phyloP scores from a whole-genome alignment of 257 asterid genomes.

The Knoxia roxburghii region DNA sequence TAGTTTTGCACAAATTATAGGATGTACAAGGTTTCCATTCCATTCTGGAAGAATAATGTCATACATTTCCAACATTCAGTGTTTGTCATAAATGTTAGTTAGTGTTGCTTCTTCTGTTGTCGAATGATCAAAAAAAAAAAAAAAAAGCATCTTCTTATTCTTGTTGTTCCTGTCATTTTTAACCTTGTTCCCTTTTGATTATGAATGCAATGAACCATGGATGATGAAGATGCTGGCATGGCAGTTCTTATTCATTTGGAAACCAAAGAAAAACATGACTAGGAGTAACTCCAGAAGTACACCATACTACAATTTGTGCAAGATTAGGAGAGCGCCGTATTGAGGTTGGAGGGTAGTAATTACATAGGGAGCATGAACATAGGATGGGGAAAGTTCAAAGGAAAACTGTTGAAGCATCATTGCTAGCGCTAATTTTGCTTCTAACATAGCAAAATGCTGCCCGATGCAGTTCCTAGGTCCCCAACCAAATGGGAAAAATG shows the following conservation, averaged over 20 bases:
- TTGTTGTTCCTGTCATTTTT: too few species aligned
- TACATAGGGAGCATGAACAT: slow-evolving; percentile 30
- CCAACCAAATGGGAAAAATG: slow-evolving; percentile 31
- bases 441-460: slow-evolving; percentile 30
- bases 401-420: slow-evolving; percentile 30
- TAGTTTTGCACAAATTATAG: slow-evolving; percentile 16
- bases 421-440: slow-evolving; percentile 28
- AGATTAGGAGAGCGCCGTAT: slow-evolving; percentile 25
- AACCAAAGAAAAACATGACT: background rate
- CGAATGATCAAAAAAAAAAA: background rate
- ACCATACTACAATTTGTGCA: slow-evolving; percentile 18
- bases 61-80: background rate
- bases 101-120: background rate
- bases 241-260: background rate
- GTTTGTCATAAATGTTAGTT: background rate
- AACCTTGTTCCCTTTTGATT: too few species aligned
- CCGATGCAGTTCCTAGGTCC: slow-evolving; percentile 39
- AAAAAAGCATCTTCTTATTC: too few species aligned
- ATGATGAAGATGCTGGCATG: background rate
- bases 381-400: slow-evolving; percentile 30
- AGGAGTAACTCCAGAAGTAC: too few species aligned
- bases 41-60: background rate
- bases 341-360: slow-evolving; percentile 29
- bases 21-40: background rate
- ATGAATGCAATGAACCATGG: too few species aligned